A percentile compares a stretch with the other conserved stretches of the same genome.
Evolutionary conservation across 768 basidiomycete genomes (phyloP).

Genomic region (Rickenella mellea): DNA sequence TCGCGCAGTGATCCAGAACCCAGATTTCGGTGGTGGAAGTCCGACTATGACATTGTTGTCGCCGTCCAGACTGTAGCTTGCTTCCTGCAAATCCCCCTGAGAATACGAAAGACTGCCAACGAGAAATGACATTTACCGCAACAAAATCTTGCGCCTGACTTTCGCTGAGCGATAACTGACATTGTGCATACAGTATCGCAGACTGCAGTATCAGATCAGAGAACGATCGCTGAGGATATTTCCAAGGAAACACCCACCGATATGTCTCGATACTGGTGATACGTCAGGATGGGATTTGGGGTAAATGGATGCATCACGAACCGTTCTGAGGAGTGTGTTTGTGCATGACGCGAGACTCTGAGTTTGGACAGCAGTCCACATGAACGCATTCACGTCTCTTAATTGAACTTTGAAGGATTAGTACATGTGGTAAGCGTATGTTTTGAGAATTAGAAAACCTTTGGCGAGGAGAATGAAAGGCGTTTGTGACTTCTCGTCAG

Average conservation of each 20-base stretch:
- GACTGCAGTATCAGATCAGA: constrained; percentile 20
- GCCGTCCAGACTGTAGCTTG: constrained; percentile 31
- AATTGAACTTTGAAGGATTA: constrained; percentile 27
- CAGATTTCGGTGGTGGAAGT: constrained; percentile 29
- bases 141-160: constrained; percentile 35
- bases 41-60: constrained; percentile 33
- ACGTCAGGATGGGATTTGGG: not conserved
- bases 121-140: constrained; percentile 21
- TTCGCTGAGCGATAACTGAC: constrained; percentile 30
- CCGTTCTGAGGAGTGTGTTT: constrained; percentile 23
- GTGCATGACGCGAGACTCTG: constrained; percentile 29
- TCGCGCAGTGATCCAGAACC: constrained; percentile 24
- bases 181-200: constrained; percentile 32
- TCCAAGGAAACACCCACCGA: constrained; percentile 15
- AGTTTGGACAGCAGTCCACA: constrained; percentile 25
- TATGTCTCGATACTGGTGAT: constrained; percentile 31
- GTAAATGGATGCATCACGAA: constrained; percentile 9
- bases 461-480: constrained; percentile 45
- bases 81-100: constrained; percentile 19
- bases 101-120: not conserved
- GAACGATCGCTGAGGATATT: not conserved
- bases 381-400: constrained; percentile 28
- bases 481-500: constrained; percentile 30
- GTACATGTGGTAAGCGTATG: not conserved
- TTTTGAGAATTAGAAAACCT: constrained; percentile 17